phyloP scores from a whole-genome alignment of 2,329 filamentous ascomycete species.

The Teratosphaeria nubilosa region DNA sequence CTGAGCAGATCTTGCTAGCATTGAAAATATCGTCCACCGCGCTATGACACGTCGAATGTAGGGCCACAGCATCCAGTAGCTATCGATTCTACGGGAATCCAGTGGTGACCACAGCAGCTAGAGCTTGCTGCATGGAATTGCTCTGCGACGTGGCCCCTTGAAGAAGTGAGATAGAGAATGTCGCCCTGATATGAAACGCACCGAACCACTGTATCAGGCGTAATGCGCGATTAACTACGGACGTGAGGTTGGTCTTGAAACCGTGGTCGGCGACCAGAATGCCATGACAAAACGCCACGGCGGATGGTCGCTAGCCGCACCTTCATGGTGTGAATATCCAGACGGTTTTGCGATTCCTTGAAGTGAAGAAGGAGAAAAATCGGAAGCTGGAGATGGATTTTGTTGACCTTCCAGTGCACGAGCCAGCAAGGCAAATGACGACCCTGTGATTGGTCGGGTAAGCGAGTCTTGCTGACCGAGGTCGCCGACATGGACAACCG shows the following conservation, averaged over 20 bases:
- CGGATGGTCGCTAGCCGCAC: constrained; percentile 19
- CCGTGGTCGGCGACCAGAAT: constrained; percentile 18
- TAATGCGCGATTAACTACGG: constrained; percentile 46
- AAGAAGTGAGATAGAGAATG: constrained; percentile 15
- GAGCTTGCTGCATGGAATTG: too few species aligned
- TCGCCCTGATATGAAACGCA: constrained; percentile 48
- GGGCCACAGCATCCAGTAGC: too few species aligned
- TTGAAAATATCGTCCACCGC: too few species aligned
- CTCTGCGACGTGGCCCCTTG: too few species aligned
- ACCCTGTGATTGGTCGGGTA: constrained; percentile 7
- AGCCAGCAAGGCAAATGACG: background rate
- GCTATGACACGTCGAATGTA: too few species aligned
- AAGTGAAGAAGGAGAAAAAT: constrained; percentile 6
- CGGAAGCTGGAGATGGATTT: background rate
- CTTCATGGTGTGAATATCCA: constrained; percentile 21
- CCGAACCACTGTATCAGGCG: constrained; percentile 29
- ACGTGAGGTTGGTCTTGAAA: constrained; percentile 35
- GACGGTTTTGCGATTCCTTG: constrained; percentile 23
- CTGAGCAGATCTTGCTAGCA: too few species aligned
- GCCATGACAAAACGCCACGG: constrained; percentile 23
- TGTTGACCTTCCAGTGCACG: background rate
- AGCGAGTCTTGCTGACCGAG: constrained; percentile 5
- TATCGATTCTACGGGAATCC: too few species aligned
- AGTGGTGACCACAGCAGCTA: too few species aligned
- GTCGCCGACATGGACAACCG: background rate